These are phyloP conservation scores for Xylaria longipes DNA, from an alignment of 495 filamentous ascomycete genomes.

Conservation along the genomic window DNA sequence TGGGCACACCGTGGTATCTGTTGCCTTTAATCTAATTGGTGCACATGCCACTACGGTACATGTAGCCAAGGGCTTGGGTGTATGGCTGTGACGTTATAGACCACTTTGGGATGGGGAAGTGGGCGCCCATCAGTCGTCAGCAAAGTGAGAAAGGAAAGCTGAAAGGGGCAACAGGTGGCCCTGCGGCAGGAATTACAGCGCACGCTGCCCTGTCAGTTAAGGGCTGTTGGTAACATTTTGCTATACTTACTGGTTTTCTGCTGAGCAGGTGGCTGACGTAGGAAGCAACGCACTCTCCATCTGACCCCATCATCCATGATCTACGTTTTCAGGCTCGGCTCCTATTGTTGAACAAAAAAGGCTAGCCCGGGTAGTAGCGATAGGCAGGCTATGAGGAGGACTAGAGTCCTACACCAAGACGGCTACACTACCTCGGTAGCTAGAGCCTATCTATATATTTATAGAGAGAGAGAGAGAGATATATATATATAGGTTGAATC, in stretches of 20 bases:
- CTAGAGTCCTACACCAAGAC: conserved; percentile 4
- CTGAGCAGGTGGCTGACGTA: background rate
- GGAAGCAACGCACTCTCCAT: conserved; percentile 6
- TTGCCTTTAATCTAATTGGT: background rate
- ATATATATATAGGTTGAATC: conserved; percentile 2
- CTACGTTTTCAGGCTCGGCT: background rate
- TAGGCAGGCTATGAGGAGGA: conserved; percentile 2
- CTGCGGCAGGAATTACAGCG: background rate
- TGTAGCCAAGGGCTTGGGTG: conserved; percentile 16
- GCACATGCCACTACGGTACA: background rate
- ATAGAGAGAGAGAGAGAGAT: too few species aligned
- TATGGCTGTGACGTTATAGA: conserved; percentile 12
- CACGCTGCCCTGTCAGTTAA: background rate
- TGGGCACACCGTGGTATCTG: background rate
- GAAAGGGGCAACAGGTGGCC: background rate
- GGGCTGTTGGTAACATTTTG: background rate
- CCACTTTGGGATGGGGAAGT: background rate
- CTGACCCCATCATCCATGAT: conserved; percentile 22
- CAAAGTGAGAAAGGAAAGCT: background rate
- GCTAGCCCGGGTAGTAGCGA: conserved; percentile 7
- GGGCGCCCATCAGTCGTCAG: background rate
- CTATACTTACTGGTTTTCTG: background rate
- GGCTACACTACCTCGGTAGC: background rate
- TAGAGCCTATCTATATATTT: conserved; percentile 3
- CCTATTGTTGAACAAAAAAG: conserved; percentile 4